Conservation (phyloP, 1,139 yeast species). For the Eremothecium sinecaudum region DNA sequence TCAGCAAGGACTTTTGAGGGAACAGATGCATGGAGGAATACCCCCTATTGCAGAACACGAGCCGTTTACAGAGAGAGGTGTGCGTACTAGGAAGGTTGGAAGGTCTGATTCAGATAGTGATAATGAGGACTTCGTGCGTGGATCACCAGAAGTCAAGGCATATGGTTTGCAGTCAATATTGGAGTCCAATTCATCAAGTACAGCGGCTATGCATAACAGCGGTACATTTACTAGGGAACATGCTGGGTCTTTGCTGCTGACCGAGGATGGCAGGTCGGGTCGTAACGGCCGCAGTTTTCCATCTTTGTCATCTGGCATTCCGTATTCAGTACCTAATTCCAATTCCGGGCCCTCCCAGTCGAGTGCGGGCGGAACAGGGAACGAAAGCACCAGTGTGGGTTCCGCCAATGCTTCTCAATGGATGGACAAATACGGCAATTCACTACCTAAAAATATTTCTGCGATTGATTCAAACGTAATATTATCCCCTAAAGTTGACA, state of each 20-base stretch:
- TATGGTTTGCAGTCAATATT: slow-evolving; percentile 27
- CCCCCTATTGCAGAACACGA: not conserved
- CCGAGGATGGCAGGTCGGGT: not conserved
- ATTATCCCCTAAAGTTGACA: slow-evolving; percentile 57
- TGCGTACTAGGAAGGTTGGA: slow-evolving; percentile 24
- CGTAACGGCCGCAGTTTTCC: slow-evolving; percentile 13
- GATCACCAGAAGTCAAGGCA: slow-evolving; percentile 11
- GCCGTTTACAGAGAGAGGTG: not conserved
- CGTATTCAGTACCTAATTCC: slow-evolving; percentile 56
- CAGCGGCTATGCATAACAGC: slow-evolving; percentile 21
- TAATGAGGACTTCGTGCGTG: slow-evolving; percentile 12
- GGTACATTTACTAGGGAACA: not conserved
- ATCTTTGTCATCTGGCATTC: slow-evolving; percentile 52
- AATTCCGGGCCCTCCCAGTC: too few relatives aligned
- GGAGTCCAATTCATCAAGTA: slow-evolving; percentile 30
- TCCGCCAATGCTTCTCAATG: slow-evolving; percentile 29
- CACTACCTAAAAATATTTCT: slow-evolving; percentile 46
- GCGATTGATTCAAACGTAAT: slow-evolving; percentile 48
- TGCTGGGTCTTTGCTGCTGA: not conserved
- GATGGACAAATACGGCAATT: slow-evolving; percentile 33
- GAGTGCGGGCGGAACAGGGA: slow-evolving; percentile 14
- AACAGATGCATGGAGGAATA: not conserved
- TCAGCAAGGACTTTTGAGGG: not conserved
- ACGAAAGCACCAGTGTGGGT: slow-evolving; percentile 16
- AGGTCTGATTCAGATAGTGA: slow-evolving; percentile 23